A percentile compares a stretch with the other conserved stretches of the same genome.
phyloP scores from a whole-genome alignment of 257 asterid genomes.

The Anisodus tanguticus region DNA sequence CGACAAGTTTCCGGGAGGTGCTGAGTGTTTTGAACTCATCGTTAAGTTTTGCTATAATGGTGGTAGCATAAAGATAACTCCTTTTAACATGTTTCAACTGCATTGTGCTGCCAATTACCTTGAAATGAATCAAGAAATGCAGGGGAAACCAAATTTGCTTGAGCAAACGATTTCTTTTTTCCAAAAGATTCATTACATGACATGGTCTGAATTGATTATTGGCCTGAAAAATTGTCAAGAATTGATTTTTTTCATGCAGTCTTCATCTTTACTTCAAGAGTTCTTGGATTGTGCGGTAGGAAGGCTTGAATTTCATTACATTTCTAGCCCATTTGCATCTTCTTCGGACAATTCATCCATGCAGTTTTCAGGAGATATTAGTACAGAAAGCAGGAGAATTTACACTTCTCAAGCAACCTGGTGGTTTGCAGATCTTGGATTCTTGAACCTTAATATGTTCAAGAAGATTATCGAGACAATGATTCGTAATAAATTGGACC shows the following conservation, averaged over 20 bases:
- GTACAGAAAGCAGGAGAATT: constrained; percentile 45
- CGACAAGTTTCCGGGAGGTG: constrained; percentile 71
- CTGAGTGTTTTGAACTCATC: constrained; percentile 60
- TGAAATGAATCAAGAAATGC: constrained; percentile 45
- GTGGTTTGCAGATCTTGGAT: constrained; percentile 57
- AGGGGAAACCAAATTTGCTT: constrained; percentile 33
- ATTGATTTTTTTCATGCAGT: constrained; percentile 20
- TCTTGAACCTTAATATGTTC: constrained; percentile 45
- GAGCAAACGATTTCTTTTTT: constrained; percentile 37
- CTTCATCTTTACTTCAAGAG: constrained; percentile 38
- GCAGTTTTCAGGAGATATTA: constrained; percentile 46
- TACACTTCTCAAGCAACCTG: constrained; percentile 37
- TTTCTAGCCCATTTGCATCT: constrained; percentile 44
- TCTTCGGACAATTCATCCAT: constrained; percentile 41
- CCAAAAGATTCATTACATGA: constrained; percentile 41
- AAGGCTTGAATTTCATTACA: constrained; percentile 32
- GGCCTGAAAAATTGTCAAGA: constrained; percentile 55
- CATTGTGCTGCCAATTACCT: constrained; percentile 55
- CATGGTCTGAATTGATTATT: constrained; percentile 54
- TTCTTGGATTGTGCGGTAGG: constrained; percentile 50
- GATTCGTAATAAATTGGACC: constrained; percentile 46
- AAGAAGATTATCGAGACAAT: constrained; percentile 43
- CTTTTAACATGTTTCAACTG: constrained; percentile 48
- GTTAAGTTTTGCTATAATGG: constrained; percentile 53
- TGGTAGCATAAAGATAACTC: constrained; percentile 46